Percentiles rank a stretch among this genome's conserved stretches.
Evolutionary conservation across 106 monocot species (phyloP).

Genomic region (Platanthera guangdongensis): DNA sequence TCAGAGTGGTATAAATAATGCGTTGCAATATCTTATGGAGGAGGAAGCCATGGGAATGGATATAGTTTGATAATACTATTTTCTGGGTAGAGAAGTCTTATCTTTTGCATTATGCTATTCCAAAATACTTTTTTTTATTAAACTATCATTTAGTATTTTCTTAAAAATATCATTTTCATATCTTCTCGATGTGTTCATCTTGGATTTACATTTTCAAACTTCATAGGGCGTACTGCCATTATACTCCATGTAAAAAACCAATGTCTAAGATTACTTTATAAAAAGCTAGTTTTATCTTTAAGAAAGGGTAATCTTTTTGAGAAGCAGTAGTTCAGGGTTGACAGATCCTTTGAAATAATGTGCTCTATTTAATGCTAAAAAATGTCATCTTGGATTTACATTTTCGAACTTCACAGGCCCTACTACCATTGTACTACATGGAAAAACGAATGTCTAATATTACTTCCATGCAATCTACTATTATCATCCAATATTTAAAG

Average conservation of each 20-base stretch:
- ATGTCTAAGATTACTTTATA: not conserved
- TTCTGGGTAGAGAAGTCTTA: not conserved
- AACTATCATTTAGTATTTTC: too few relatives aligned
- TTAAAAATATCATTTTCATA: too few relatives aligned
- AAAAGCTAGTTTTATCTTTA: too few relatives aligned
- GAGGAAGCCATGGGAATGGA: not conserved
- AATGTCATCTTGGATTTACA: not conserved
- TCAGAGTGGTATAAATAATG: not conserved
- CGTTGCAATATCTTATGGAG: not conserved
- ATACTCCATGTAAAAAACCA: not conserved
- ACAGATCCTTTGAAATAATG: too few relatives aligned
- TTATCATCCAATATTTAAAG: not conserved
- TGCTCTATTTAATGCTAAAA: too few relatives aligned
- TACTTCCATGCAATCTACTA: not conserved
- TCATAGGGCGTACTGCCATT: not conserved
- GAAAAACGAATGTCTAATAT: not conserved
- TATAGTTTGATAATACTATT: not conserved
- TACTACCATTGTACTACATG: not conserved
- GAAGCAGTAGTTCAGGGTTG: too few relatives aligned
- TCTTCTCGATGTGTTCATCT: not conserved
- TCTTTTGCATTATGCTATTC: not conserved
- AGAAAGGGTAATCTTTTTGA: too few relatives aligned
- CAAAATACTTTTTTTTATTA: too few relatives aligned
- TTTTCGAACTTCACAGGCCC: not conserved
- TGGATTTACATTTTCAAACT: not conserved